Conservation (phyloP, 192 early-diverging fungal genomes). For the Backusella parvicylindrica region DNA sequence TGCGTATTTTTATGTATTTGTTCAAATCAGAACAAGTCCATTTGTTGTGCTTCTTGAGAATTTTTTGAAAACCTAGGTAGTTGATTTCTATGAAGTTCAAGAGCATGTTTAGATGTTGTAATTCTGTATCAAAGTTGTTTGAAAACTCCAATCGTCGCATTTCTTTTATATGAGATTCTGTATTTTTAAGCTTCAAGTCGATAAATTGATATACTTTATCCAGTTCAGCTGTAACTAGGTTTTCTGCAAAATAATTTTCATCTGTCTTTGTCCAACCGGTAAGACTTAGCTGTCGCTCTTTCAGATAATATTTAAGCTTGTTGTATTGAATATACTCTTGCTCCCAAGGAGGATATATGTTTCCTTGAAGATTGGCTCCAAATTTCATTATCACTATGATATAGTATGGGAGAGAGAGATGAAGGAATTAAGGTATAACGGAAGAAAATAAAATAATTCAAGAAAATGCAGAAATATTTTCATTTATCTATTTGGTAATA, state of each 20-base stretch:
- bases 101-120: conserved; percentile 58
- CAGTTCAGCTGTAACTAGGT: not conserved
- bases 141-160: not conserved
- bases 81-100: conserved; percentile 73
- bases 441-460: not conserved
- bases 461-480: not conserved
- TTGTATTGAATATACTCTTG: conserved; percentile 16
- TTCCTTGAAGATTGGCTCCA: conserved; percentile 6
- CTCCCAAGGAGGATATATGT: conserved; percentile 12
- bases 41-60: conserved; percentile 98
- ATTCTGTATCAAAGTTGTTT: not conserved
- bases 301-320: conserved; percentile 11
- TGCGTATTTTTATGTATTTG: conserved; percentile 51
- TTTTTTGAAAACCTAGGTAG: conserved; percentile 79
- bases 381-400: conserved; percentile 12
- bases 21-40: conserved; percentile 70
- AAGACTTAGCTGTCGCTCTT: conserved; percentile 7
- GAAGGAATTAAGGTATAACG: not conserved
- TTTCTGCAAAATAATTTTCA: conserved; percentile 9
- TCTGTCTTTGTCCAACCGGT: conserved; percentile 10
- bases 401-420: not conserved
- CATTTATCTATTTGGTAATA: not conserved
- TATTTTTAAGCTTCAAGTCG: not conserved
- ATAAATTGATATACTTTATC: conserved; percentile 7
- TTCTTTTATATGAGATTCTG: not conserved